phyloP scores from a whole-genome alignment of 148 eudicot species.

The Agrostemma githago region DNA sequence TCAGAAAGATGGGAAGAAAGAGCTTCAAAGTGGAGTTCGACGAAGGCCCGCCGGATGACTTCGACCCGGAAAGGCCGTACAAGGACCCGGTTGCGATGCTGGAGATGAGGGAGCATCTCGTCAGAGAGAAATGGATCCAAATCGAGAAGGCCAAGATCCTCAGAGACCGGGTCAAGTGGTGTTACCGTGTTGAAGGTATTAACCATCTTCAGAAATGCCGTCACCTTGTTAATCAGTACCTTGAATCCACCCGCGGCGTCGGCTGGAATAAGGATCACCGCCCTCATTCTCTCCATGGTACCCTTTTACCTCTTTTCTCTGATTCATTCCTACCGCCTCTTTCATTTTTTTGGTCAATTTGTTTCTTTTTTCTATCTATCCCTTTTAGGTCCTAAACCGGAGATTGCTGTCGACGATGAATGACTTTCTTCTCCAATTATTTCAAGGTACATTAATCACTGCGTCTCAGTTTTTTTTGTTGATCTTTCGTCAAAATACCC shows the following conservation, averaged over 20 bases:
- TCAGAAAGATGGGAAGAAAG: slow-evolving; percentile 59
- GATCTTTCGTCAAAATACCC: no score
- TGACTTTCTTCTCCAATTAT: slow-evolving; percentile 1
- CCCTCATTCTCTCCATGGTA: slow-evolving; percentile 68
- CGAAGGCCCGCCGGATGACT: slow-evolving; percentile 82
- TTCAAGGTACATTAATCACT: background rate
- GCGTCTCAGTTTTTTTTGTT: no score
- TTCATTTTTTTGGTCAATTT: background rate
- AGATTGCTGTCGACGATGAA: slow-evolving; percentile 1
- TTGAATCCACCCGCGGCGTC: slow-evolving; percentile 84
- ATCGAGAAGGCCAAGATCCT: slow-evolving; percentile 90
- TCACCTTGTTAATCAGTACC: slow-evolving; percentile 77
- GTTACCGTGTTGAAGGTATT: slow-evolving; percentile 83
- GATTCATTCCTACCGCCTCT: background rate
- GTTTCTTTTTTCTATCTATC: background rate
- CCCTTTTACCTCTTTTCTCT: background rate
- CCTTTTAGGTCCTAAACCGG: slow-evolving; percentile 8
- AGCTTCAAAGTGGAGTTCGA: slow-evolving; percentile 54
- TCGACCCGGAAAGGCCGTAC: slow-evolving; percentile 86
- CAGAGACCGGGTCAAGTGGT: slow-evolving; percentile 67
- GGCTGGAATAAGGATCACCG: slow-evolving; percentile 92
- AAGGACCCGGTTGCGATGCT: slow-evolving; percentile 96
- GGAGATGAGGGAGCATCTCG: slow-evolving; percentile 88
- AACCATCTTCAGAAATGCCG: slow-evolving; percentile 92
- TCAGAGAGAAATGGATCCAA: slow-evolving; percentile 90